These are phyloP conservation scores for Bolboschoenus planiculmis DNA, from an alignment of 176 grass and related monocot genomes.

Conservation along the genomic window DNA sequence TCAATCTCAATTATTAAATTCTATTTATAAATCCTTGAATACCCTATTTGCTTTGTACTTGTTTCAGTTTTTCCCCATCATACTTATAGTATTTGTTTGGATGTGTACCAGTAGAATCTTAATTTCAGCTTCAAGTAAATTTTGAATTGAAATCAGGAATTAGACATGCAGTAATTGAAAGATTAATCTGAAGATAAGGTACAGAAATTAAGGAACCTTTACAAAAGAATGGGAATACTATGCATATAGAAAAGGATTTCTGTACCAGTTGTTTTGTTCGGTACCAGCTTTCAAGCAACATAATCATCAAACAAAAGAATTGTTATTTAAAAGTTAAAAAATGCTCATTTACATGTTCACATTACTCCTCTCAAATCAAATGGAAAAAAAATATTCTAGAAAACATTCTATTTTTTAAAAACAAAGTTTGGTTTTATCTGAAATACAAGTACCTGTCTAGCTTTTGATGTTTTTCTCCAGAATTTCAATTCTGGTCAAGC, in stretches of 20 bases:
- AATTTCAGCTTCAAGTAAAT: not conserved
- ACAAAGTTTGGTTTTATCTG: not conserved
- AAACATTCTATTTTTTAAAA: not conserved
- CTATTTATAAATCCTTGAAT: not conserved
- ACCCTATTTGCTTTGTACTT: not conserved
- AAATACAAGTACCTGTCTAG: not conserved
- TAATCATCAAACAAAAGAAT: not conserved
- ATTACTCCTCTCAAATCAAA: not conserved
- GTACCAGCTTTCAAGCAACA: not conserved
- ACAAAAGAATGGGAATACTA: not conserved
- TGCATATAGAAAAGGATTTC: not conserved
- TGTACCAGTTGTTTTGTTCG: not conserved
- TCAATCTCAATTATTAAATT: not conserved
- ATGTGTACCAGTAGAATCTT: not conserved
- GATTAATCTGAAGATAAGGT: not conserved
- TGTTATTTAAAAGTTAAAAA: no score
- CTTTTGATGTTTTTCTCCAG: not conserved
- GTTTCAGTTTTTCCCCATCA: not conserved
- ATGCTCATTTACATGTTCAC: not conserved
- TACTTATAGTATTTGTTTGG: not conserved
- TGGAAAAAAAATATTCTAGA: not conserved
- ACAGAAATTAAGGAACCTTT: not conserved
- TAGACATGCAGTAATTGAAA: not conserved
- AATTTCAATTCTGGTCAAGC: not conserved
- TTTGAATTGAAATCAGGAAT: not conserved